Percentiles rank a stretch among this genome's conserved stretches.
These are phyloP conservation scores for Salix udensis DNA, from an alignment of 345 rosid species.

Conservation along the genomic window DNA sequence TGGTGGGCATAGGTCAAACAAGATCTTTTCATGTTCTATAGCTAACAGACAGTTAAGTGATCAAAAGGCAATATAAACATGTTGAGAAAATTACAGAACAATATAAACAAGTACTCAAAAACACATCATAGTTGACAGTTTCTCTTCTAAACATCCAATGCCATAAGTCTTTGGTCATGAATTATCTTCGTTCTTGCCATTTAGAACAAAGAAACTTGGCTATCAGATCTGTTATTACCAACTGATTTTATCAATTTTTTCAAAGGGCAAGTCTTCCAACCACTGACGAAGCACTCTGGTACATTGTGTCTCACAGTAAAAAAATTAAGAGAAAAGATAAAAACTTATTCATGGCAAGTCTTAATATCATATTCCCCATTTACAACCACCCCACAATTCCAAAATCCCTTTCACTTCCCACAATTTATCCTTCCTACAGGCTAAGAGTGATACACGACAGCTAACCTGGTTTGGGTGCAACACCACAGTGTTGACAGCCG, in stretches of 20 bases:
- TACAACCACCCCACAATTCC: not conserved
- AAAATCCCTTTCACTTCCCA: not conserved
- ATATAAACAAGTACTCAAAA: not conserved
- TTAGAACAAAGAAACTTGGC: not conserved
- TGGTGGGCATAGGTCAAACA: not conserved
- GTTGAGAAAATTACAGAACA: not conserved
- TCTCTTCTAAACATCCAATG: not conserved
- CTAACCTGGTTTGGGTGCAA: slow-evolving; percentile 94
- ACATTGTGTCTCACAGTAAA: too few species aligned
- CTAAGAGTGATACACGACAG: not conserved
- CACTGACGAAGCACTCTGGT: not conserved
- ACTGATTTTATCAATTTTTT: not conserved
- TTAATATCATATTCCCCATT: not conserved
- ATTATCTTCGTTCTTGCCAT: not conserved
- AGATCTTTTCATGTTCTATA: not conserved
- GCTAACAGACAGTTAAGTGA: not conserved
- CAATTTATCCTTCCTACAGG: not conserved
- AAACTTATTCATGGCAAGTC: not conserved
- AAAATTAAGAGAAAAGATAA: too few species aligned
- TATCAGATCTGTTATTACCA: not conserved
- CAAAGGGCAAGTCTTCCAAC: not conserved
- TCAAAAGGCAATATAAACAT: not conserved
- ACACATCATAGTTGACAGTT: not conserved
- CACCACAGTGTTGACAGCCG: slow-evolving; percentile 89
- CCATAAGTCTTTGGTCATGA: not conserved